Percentiles rank a stretch among this genome's conserved stretches.
These are phyloP conservation scores for Edaphochlamys debaryana DNA, from an alignment of 139 green algal species.

Conservation along the genomic window DNA sequence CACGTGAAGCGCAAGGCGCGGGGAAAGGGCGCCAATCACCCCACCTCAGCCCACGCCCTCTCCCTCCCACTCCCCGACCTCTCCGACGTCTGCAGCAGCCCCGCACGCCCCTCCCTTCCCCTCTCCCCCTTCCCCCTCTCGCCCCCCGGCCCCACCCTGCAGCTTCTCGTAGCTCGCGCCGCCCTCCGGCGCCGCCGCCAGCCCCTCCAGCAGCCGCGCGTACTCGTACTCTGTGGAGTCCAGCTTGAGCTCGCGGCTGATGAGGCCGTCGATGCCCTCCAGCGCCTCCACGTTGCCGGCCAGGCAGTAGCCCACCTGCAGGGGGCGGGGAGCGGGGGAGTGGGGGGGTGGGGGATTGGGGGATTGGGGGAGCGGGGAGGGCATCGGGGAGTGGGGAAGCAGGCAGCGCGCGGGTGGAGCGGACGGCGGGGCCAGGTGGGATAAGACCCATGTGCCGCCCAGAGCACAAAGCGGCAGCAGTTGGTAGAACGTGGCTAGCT, in stretches of 20 bases:
- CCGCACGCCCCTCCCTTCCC: not conserved
- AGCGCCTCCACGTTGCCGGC: constrained; percentile 1
- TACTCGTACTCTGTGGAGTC: constrained; percentile 81
- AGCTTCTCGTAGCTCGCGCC: constrained; percentile 46
- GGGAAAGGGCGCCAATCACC: too few species aligned
- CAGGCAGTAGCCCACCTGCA: constrained; percentile 42
- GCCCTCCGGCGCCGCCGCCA: constrained; percentile 20
- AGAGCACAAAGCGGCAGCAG: too few species aligned
- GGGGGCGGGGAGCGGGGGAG: too few species aligned
- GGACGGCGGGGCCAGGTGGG: too few species aligned
- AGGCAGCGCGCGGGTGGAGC: too few species aligned
- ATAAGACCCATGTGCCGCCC: too few species aligned
- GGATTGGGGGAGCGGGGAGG: too few species aligned
- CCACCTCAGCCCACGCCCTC: too few species aligned
- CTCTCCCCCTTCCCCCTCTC: not conserved
- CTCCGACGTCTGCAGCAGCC: not conserved
- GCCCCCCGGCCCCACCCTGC: constrained; percentile 21
- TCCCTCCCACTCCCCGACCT: not conserved
- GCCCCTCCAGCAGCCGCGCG: constrained; percentile 69
- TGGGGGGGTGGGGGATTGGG: too few species aligned
- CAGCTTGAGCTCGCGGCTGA: constrained; percentile 16
- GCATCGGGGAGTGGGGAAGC: too few species aligned
- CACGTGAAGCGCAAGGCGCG: too few species aligned
- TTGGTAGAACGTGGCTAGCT: too few species aligned
- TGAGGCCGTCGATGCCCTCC: constrained; percentile 2